Evolutionary conservation across 2,329 filamentous ascomycete species (phyloP), one percentile per base, ranked within the genome.

Genomic region (Xylariaceae sp.): DNA sequence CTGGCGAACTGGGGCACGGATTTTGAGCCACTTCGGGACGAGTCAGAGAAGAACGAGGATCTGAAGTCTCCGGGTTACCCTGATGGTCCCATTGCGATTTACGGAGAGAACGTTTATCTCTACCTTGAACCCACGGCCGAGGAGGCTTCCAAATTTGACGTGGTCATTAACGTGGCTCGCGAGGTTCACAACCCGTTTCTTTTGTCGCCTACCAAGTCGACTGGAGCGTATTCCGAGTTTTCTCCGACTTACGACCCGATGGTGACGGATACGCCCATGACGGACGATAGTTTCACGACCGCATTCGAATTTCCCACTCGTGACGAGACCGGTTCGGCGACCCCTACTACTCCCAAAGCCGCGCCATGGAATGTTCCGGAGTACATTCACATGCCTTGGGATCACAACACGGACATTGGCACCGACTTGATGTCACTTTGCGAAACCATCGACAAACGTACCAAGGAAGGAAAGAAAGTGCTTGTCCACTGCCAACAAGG

Each of bases 361-460:
- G 74, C 73, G 47, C 61, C 72, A 4, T 71, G 75, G 50, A 66
- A 78, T 54, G 75, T 83, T 51, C 90, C 90, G 0, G 90, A 95
- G 72, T 95, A 95, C 68, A 89, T 94, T 13, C 90, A 95, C 71
- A 87, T 94, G 68, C 88, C 85, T 1, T 94, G 90, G 90, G 90
- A 94, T 62, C 90, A 94, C 75, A 92, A 93, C 73, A 93, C 89
- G 0, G 88, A 94, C 61, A 93, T 95, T 65, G 85, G 89, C 1
- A 83, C 85, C 4, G 90, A 94, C 71, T 76, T 94, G 17, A 85
- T 90, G 78, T 79, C 78, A 51, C 78, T 95, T 11, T 92, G 90
- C 68, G 87, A 90, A 71, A 82, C 82, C 3, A 92, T 95, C 61
- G 88, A 93, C 63, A 82, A 85, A 45, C 82, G 86, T 61, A 87